phyloP scores from a whole-genome alignment of 1,284 basidiomycete genomes.

The Pisolithus thermaeus region DNA sequence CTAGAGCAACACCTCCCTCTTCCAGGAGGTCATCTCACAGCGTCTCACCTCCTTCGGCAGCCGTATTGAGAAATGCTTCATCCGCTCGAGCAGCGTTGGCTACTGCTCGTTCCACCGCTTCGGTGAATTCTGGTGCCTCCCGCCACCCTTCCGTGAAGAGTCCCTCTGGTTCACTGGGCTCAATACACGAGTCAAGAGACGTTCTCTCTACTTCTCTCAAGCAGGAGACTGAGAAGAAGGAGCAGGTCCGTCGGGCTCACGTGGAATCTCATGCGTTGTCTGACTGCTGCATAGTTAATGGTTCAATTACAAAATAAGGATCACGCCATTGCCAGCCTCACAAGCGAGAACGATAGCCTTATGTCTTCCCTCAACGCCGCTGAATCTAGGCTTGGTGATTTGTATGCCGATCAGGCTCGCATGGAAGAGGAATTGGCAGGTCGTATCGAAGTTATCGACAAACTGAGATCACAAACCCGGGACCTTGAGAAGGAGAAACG shows the following conservation, averaged over 20 bases:
- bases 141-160: constrained; percentile 49
- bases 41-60: constrained; percentile 26
- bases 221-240: constrained; percentile 73
- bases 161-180: constrained; percentile 31
- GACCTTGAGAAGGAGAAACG: constrained; percentile 80
- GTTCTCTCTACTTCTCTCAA: constrained; percentile 57
- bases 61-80: constrained; percentile 37
- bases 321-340: constrained; percentile 53
- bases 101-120: constrained; percentile 38
- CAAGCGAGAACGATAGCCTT: constrained; percentile 58
- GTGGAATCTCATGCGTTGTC: constrained; percentile 5
- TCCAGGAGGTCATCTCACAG: constrained; percentile 35
- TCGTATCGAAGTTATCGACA: constrained; percentile 73
- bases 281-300: constrained; percentile 47
- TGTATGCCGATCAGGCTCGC: constrained; percentile 73
- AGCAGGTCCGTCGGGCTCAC: constrained; percentile 47
- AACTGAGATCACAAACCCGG: constrained; percentile 68
- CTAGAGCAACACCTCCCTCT: constrained; percentile 39
- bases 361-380: constrained; percentile 57
- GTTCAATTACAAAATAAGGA: constrained; percentile 74
- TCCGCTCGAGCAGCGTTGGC: constrained; percentile 40
- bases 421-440: constrained; percentile 72
- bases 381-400: constrained; percentile 64
- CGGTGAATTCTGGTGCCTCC: constrained; percentile 35
- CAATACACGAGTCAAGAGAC: constrained; percentile 41